Evolutionary conservation across 768 basidiomycete genomes (phyloP), one percentile per base, ranked within the genome.

Genomic region (Heimioporus sp.): DNA sequence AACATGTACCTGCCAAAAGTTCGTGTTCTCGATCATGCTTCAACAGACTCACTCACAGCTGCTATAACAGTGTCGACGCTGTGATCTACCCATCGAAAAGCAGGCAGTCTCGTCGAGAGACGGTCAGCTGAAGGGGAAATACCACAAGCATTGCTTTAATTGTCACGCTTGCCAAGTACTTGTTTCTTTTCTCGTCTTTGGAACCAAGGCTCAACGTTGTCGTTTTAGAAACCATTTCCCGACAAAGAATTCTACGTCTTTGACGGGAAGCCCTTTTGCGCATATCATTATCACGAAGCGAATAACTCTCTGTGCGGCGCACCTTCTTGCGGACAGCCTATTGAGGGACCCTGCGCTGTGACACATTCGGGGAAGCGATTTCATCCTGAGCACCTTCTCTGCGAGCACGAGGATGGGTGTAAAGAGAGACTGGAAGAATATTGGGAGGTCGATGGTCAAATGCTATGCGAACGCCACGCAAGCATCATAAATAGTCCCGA

Each of bases 121-220:
- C 63, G 94, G 94, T 2, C 94, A 96, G 69, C 77, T 98, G 43
- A 95, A 95, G 69, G 94, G 94, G 53, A 98, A 98, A 68, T 96
- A 95, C 69, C 94, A 96, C 64, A 81, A 83, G 52, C 83, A 85
- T 36, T 98, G 94, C 72, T 98, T 98, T 66, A 91, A 86, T 60
- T 98, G 94, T 71, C 76, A 83, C 54, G 80, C 74, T 3, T 97
- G 94, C 71, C 82, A 90, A 63, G 87, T 90, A 66, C 8, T 19
- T 52, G 77, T 71, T 28, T 43, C 40, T 24, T 16, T 42, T 51
- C 46, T 47, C 10, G 17, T 51, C 36, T 16, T 11, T 9, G 13
- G 43, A 38, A 11, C n/a, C 16, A 19, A 8, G 11, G 34, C 43
- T 51, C 58, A 17, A 64, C 17, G n/a, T 31, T 43, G 30, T 17